A percentile compares a stretch with the other conserved stretches of the same genome.
phyloP scores from a whole-genome alignment of 768 basidiomycete genomes.

The Suillus subaureus region DNA sequence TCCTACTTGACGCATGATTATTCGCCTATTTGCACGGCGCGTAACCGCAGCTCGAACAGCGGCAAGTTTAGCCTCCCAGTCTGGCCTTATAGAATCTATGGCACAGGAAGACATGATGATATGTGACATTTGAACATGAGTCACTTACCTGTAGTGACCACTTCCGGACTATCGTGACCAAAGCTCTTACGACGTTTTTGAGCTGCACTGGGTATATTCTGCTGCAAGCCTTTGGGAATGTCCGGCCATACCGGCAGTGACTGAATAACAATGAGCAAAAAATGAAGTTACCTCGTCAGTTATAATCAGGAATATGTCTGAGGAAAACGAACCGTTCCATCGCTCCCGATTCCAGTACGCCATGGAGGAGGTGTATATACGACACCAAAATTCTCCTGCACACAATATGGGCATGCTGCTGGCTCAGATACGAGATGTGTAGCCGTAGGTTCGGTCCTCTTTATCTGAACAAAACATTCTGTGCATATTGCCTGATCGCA shows the following conservation, averaged over 20 bases:
- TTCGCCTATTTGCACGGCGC: constrained; percentile 92
- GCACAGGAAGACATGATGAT: constrained; percentile 15
- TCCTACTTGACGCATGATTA: constrained; percentile 98
- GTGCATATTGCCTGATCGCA: constrained; percentile 99
- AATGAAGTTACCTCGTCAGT: neutral
- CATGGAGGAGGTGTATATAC: constrained; percentile 83
- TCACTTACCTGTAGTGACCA: constrained; percentile 82
- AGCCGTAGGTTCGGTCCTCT: constrained; percentile 90
- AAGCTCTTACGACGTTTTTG: constrained; percentile 89
- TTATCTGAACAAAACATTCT: constrained; percentile 99
- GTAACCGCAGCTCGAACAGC: constrained; percentile 94
- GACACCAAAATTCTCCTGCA: constrained; percentile 95
- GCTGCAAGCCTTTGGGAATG: constrained; percentile 48
- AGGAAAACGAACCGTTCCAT: constrained; percentile 58
- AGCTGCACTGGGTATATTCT: constrained; percentile 43
- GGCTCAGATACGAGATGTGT: constrained; percentile 97
- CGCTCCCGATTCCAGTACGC: constrained; percentile 79
- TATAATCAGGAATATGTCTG: neutral
- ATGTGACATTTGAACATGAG: constrained; percentile 6
- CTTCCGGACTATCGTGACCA: constrained; percentile 82
- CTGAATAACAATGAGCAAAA: constrained; percentile 18
- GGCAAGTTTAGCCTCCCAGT: constrained; percentile 96
- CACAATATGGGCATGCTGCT: constrained; percentile 96
- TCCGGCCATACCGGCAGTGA: constrained; percentile 54
- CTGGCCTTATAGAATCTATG: constrained; percentile 92